Evolutionary conservation across 345 rosid species (phyloP), one percentile per base, ranked within the genome.

Genomic region (Acer yangbiense): DNA sequence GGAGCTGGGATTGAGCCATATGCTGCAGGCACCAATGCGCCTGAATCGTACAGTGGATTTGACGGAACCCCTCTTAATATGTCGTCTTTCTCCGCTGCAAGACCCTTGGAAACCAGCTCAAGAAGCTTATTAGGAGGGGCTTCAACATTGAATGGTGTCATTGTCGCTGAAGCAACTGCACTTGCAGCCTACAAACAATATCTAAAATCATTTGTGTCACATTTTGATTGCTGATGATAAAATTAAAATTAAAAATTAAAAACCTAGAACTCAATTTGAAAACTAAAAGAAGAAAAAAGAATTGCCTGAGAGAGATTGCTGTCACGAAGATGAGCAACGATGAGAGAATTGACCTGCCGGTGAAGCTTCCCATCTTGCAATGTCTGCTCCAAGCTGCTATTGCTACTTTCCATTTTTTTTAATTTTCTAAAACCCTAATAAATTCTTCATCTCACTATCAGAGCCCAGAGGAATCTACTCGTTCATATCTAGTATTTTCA

Each of bases 271-370:
- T 27, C 3, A 64, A 17, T 4, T 50, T 17, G 43, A 25, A 3
- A 64, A 48, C 35, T 14, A 14, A 46, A 10, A 46, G 13, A 48
- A 73, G 61, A 32, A 21, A 55, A 3, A 5, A 4, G 13, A 29
- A 10, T 58, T 83, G 77, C 98, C 87, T 89, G 95, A 62, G 83
- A 84, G 77, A 94, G 92, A 88, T 88, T 94, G 75, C 81, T 83
- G 81, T 89, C 92, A 61, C 95, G 97, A 69, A 94, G 97, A 83
- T 94, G 91, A 80, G 95, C 91, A n/a, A 94, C 95, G 76, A 94
- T 90, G 8, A 94, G 93, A 23, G 90, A 79, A 85, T 90, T 89
- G 78, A 89, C 89, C 77, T 90, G 91, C n/a, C 92, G 82, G 35
- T 78, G 82, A 50, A 92, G 87, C 72, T 88, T 90, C 44, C 92